These are phyloP conservation scores for Rhododendron williamsianum DNA, from an alignment of 148 eudicot genomes.

Conservation along the genomic window DNA sequence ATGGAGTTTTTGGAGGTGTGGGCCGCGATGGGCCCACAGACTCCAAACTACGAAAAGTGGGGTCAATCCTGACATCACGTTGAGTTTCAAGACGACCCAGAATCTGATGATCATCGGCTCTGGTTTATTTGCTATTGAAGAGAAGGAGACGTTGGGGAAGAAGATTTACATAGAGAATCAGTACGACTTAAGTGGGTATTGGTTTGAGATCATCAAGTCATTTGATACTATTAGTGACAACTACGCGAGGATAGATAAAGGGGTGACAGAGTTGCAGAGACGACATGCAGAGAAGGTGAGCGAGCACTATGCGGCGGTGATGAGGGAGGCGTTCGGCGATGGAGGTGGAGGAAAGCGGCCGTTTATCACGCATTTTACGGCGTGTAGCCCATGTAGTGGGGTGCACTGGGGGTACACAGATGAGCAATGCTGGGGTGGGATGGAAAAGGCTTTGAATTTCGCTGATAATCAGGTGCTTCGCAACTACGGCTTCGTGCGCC, in stretches of 20 bases:
- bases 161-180: not conserved
- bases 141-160: not conserved
- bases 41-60: slow-evolving; percentile 48
- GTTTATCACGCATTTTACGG: not conserved
- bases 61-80: slow-evolving; percentile 30
- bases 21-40: not conserved
- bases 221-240: slow-evolving; percentile 19
- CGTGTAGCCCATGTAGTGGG: not conserved
- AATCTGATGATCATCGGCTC: not conserved
- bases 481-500: not conserved
- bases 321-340: not conserved
- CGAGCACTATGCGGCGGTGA: not conserved
- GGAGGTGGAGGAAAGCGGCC: not conserved
- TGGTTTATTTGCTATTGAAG: not conserved
- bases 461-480: not conserved
- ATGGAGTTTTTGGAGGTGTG: not conserved
- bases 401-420: not conserved
- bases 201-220: slow-evolving; percentile 41
- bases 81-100: slow-evolving; percentile 38
- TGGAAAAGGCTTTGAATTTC: not conserved
- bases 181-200: slow-evolving; percentile 29
- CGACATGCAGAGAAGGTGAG: slow-evolving; percentile 25
- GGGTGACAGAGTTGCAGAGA: slow-evolving; percentile 26
- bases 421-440: not conserved
- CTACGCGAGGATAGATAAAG: slow-evolving; percentile 24